Evolutionary conservation across 176 grass and related monocot genomes (phyloP).

Genomic region (Triticum turgidum): DNA sequence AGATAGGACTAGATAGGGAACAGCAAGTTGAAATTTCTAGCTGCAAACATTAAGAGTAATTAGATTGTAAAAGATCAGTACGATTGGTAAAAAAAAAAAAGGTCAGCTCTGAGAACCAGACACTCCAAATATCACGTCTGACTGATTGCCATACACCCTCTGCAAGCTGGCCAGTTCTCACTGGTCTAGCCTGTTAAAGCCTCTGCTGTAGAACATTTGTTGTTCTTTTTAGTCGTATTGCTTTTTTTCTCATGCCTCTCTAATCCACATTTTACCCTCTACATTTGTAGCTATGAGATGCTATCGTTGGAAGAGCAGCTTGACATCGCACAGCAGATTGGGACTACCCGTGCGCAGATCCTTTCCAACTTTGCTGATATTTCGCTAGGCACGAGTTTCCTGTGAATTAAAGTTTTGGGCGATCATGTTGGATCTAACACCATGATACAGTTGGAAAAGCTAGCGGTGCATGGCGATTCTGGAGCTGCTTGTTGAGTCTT

Average conservation of each 20-base stretch:
- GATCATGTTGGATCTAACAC: background rate
- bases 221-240: background rate
- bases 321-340: constrained; percentile 86
- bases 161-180: background rate
- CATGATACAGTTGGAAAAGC: background rate
- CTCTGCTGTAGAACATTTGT: background rate
- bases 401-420: constrained; percentile 22
- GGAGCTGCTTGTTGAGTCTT: background rate
- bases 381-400: constrained; percentile 78
- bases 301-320: constrained; percentile 75
- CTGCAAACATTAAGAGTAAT: background rate
- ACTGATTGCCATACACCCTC: background rate
- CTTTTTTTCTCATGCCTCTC: background rate
- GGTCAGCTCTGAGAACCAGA: background rate
- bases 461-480: background rate
- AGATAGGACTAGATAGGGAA: background rate
- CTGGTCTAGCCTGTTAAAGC: background rate
- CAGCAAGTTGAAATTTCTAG: background rate
- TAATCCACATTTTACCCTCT: background rate
- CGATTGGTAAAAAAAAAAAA: background rate
- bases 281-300: constrained; percentile 83
- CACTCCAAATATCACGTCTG: background rate
- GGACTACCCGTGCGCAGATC: constrained; percentile 77
- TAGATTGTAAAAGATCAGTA: background rate
- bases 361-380: constrained; percentile 83